These are phyloP conservation scores for Tolypocladium ophioglossoides DNA, from an alignment of 2,329 filamentous ascomycete species.

Conservation along the genomic window DNA sequence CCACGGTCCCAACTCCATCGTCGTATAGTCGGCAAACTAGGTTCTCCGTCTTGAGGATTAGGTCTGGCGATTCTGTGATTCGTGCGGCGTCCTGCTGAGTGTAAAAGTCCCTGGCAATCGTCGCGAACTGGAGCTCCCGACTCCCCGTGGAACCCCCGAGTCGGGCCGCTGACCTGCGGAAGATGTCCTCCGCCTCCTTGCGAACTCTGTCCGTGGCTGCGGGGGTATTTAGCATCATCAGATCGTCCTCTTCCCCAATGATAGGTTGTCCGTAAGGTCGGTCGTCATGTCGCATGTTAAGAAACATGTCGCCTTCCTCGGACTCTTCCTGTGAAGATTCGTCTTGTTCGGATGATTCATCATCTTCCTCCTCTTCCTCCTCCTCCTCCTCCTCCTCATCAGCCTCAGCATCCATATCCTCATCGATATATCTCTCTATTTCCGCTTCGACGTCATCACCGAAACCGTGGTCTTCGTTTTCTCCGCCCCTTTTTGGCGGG, in stretches of 20 bases:
- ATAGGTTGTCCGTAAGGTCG: slow-evolving; percentile 25
- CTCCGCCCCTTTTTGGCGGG: slow-evolving; percentile 5
- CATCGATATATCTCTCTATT: slow-evolving; percentile 24
- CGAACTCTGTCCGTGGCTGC: slow-evolving; percentile 42
- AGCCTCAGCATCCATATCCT: slow-evolving; percentile 26
- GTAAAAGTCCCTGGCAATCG: slow-evolving; percentile 63
- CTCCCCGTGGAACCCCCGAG: slow-evolving; percentile 30
- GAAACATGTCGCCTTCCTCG: slow-evolving; percentile 36
- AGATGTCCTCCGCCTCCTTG: slow-evolving; percentile 45
- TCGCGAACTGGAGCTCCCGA: slow-evolving; percentile 53
- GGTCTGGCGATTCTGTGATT: slow-evolving; percentile 57
- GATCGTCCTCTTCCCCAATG: slow-evolving; percentile 36
- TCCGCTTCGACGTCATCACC: slow-evolving; percentile 23
- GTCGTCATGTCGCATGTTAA: slow-evolving; percentile 35
- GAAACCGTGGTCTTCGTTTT: slow-evolving; percentile 14
- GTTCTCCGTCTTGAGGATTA: slow-evolving; percentile 68
- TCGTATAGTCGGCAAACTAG: slow-evolving; percentile 56
- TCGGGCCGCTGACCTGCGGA: slow-evolving; percentile 39
- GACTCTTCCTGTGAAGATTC: slow-evolving; percentile 29
- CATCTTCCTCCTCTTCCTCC: slow-evolving; percentile 23
- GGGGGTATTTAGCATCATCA: slow-evolving; percentile 45
- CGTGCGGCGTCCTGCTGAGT: slow-evolving; percentile 41
- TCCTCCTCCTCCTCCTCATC: slow-evolving; percentile 26
- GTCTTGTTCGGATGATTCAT: slow-evolving; percentile 3
- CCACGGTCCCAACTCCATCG: slow-evolving; percentile 44